Evolutionary conservation across 78 protist genomes (phyloP).

Genomic region (Creolimax fragrantissima): DNA sequence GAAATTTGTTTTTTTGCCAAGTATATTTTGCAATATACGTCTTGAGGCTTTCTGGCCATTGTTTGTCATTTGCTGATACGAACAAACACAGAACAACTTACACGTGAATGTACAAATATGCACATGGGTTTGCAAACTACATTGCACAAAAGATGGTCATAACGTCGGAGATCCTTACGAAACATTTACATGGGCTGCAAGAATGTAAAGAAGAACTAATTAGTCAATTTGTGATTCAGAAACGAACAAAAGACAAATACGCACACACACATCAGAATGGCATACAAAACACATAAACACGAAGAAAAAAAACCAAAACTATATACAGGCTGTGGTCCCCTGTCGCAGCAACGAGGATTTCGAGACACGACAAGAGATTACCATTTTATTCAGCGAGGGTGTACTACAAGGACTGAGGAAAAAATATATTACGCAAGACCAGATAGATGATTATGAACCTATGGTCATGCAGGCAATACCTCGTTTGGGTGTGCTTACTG

Average conservation of each 20-base stretch:
- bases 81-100: not conserved
- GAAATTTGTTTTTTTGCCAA: not conserved
- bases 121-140: too few species aligned
- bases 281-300: too few species aligned
- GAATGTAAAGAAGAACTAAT: too few species aligned
- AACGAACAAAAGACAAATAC: too few species aligned
- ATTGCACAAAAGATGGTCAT: too few species aligned
- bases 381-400: not conserved
- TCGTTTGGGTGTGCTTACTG: slow-evolving; percentile 4
- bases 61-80: not conserved
- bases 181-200: too few species aligned
- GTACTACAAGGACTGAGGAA: not conserved
- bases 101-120: not conserved
- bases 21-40: too few species aligned
- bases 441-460: slow-evolving; percentile 2
- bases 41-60: too few species aligned
- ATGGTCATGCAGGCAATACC: not conserved
- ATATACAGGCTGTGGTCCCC: not conserved
- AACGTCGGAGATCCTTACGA: too few species aligned
- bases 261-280: too few species aligned
- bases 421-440: not conserved
- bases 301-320: not conserved
- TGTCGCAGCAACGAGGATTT: not conserved
- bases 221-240: too few species aligned
- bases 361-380: not conserved